Conservation (phyloP, 345 rosid species). For the Gossypium rotundifolium region DNA sequence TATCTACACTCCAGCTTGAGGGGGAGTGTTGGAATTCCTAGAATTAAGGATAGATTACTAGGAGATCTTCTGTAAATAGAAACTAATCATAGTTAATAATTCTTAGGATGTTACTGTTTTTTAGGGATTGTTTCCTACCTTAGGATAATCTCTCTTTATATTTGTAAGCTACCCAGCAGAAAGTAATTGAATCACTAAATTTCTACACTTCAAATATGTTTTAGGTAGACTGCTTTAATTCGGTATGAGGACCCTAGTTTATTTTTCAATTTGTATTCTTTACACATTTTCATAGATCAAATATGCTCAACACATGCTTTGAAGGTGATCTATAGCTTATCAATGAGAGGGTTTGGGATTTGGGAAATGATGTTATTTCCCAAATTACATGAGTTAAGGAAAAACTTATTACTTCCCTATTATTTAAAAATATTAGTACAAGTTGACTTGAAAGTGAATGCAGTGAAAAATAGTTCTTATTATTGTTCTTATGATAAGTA, state of each 20-base stretch:
- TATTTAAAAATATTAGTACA: not conserved
- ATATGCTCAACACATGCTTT: not conserved
- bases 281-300: not conserved
- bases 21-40: no score
- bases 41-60: no score
- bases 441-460: not conserved
- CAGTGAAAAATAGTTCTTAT: not conserved
- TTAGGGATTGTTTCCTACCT: no score
- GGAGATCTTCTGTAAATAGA: no score
- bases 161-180: no score
- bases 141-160: no score
- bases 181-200: no score
- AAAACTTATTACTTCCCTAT: not conserved
- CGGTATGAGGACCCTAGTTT: not conserved
- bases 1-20: no score
- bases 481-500: not conserved
- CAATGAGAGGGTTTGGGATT: not conserved
- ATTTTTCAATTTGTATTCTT: not conserved
- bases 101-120: no score
- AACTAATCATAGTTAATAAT: no score
- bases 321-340: not conserved
- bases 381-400: not conserved
- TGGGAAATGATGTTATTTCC: not conserved
- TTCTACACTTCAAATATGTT: not conserved
- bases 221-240: not conserved